phyloP scores from a whole-genome alignment of 164 flowering plant genomes.

The Liriodendron chinense region DNA sequence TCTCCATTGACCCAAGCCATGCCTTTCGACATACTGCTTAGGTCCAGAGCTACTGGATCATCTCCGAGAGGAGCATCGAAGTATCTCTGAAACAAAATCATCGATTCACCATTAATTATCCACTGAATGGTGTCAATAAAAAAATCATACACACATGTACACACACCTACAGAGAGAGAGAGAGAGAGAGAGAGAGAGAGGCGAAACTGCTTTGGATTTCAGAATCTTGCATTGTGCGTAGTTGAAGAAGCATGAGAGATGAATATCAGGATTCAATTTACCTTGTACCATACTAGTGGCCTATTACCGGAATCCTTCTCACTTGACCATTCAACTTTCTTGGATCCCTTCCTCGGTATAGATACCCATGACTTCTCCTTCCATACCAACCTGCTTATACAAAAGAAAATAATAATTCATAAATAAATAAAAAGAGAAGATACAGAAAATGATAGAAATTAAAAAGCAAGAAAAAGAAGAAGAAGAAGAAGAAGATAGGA shows the following conservation, averaged over 20 bases:
- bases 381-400: slow-evolving; percentile 54
- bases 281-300: slow-evolving; percentile 90
- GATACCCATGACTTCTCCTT: slow-evolving; percentile 50
- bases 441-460: not conserved
- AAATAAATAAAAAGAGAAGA: not conserved
- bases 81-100: slow-evolving; percentile 40
- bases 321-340: slow-evolving; percentile 54
- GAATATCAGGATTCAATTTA: slow-evolving; percentile 14
- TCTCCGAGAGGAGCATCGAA: slow-evolving; percentile 75
- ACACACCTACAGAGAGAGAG: not conserved
- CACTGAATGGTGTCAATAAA: not conserved
- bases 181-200: slow-evolving; percentile 3
- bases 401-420: not conserved
- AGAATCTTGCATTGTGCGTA: no score
- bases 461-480: not conserved
- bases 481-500: not conserved
- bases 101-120: not conserved
- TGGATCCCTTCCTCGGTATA: slow-evolving; percentile 54
- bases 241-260: no score
- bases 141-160: no score
- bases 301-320: slow-evolving; percentile 22
- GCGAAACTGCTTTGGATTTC: not conserved
- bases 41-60: slow-evolving; percentile 54
- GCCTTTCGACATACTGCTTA: slow-evolving; percentile 71
- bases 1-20: slow-evolving; percentile 76